Base-by-base conservation (phyloP, 345 rosid species). In the Eutrema japonicum region DNA sequence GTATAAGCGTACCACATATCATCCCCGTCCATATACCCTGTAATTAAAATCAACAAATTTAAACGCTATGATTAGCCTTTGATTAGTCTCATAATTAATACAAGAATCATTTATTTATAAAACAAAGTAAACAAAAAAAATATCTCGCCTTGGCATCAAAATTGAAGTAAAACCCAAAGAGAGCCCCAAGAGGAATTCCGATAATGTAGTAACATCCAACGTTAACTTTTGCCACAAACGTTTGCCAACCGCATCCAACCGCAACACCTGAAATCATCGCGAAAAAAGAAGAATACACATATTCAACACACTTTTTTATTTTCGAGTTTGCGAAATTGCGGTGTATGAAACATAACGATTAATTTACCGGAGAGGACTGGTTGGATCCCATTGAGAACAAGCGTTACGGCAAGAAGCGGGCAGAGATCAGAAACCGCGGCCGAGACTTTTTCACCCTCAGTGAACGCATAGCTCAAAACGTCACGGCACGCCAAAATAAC, bases 181-280 rank as follows among this genome's bases (percentile, higher is more conserved):
- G 63, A 57, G 62, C 62, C 0, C 93, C 97, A 58, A 87, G 61
- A 6, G 96, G 97, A 9, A 91, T 38, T 5, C 96, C 96, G 9
- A 91, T 72, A n/a, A 81, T 69, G 53, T 89, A 87, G 48, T 86
- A 91, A 22, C 96, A 91, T 18, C 84, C 97, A 0, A 86, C 75
- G 11, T 91, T 91, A 7, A 91, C 87, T 59, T 85, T 89, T 0
- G 96, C 97, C 10, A 89, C 96, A 67, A 81, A 83, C 14, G 82
- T 68, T 83, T 87, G 95, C 95, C 97, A 88, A 33, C 95, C 97
- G 10, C 95, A 88, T 40, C 97, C 97, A 62, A 91, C 95, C 38
- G 22, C 22, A 18, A 18, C 22, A 18, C 22, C 22, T 18, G 22
- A 18, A 18, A 18, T 18, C 22, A 18, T 18, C 22, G 22, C 22